Evolutionary conservation across 257 asterid species (phyloP), one percentile per base, ranked within the genome.

Genomic region (Nicotiana undulata): DNA sequence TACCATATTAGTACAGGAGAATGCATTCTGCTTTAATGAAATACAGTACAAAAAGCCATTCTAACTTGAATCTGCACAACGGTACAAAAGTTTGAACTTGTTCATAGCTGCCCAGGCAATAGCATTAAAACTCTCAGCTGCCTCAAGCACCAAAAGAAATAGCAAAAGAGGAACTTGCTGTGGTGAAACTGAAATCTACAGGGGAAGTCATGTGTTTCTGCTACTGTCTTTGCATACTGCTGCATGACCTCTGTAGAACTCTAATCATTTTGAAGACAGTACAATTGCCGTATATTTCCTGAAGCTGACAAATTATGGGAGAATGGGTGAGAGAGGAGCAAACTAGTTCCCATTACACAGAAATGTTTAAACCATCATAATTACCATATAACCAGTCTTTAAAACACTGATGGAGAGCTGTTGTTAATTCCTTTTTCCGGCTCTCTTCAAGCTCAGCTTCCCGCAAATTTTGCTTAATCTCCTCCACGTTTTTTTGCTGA

Each of bases 321-420:
- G 64, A 32, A 59, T 49, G 40, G 44, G 52, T 61, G 75, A 24
- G 58, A 51, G 70, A 46, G 22, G 17, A 34, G 81, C 32, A 59
- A 61, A 17, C 53, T 49, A 76, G 40, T 76, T 55, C 17, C 64
- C 6, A 16, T 2, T 29, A 26, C 28, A 76, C 22, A 37, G 32
- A 11, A 7, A 51, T 26, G 51, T 12, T 49, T 76, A 16, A 55
- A 0, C 10, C 37, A 12, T 29, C 60, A 78, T 59, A 13, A 80
- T 86, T 95, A 95, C 98, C 98, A 79, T 93, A 95, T 82, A 95
- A 85, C 98, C 98, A 95, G 82, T 95, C 98, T 83, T 93, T 95
- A 83, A 93, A 95, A 84, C 91, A 93, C 11, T 87, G 84, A 83
- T 95, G 99, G 37, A 95, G 93, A 63, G 97, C 95, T 83, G 82